Base-by-base conservation (phyloP, 2,329 filamentous ascomycete species). In the Arthrobotrys entomopaga region DNA sequence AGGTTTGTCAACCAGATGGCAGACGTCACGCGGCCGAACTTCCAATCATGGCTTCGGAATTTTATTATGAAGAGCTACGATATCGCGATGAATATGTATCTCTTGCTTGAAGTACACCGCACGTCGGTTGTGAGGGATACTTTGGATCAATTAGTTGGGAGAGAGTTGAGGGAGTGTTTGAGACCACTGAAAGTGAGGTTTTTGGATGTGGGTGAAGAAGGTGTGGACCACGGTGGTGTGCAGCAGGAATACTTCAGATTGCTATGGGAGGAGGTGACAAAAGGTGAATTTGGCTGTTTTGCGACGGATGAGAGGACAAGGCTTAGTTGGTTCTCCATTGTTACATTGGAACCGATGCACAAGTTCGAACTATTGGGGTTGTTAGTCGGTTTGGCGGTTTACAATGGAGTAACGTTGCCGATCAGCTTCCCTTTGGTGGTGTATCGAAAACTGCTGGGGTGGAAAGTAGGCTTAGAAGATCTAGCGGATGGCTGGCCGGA, bases 181-280 rank as follows among this genome's bases (percentile, higher is more conserved):
- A 88, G 92, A 24, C 95, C 95, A 0, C 83, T 99, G 38, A 97
- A 97, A 79, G 90, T 99, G 7, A 89, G 92, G 58, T 87, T 98
- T 67, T 93, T 93, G 2, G 90, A 92, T 79, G 89, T 92, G 38
- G 85, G 85, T 61, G 95, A 98, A 81, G 89, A 96, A 80, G 95
- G 95, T 0, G 88, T 96, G 38, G 95, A 99, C 81, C 92, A 94
- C 56, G 95, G 95, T 49, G 95, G 95, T 76, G 93, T 99, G 0
- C 94, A 97, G 78, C 93, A 97, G 80, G 95, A 99, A 77, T 98
- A 97, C 80, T 98, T 99, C 82, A 88, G 92, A 15, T 82, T 97
- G 26, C 88, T 91, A 16, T 89, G 97, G 77, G 87, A 88, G 0
- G 90, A 96, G 79, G 91, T 91, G 2, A 85, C 98, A 52, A 86